Evolutionary conservation across 768 basidiomycete genomes (phyloP), one percentile per base, ranked within the genome.

Genomic region (Clitopilus hobsonii): DNA sequence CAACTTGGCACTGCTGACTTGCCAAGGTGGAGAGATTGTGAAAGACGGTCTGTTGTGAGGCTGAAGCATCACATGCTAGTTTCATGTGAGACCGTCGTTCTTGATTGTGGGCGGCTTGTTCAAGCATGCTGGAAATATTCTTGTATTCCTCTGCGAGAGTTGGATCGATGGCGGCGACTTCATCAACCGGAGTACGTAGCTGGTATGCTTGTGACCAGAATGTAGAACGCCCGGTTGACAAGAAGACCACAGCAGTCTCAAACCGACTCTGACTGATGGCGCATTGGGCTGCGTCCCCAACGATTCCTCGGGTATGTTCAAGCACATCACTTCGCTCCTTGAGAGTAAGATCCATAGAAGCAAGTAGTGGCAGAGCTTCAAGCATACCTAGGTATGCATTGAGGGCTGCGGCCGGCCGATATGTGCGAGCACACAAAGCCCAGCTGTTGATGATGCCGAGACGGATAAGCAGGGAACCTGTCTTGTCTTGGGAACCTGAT

Each of bases 221-320:
- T 6, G 71, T n/a, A 4, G 66, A 66, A 14, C 73, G 61, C 2
- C 68, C 71, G 11, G 55, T 52, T 47, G 73, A 72, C 5, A 74
- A 60, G 1, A 57, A 47, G 41, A 69, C 71, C 18, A 74, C 51
- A 1, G 67, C 71, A 38, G 63, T 63, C 5, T 58, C 30, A n/a
- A 54, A 60, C 5, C 65, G 56, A 14, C 56, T 56, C 3, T 23
- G 23, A 22, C 6, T 5, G 8, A 49, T 49, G n/a, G 48, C 48
- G 22, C 22, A 23, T 49, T 23, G 23, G n/a, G 48, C 48, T 2
- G 48, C 48, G 6, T 49, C 16, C 24, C n/a, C 27, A 16, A 49
- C 18, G 3, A 36, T 11, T 36, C n/a, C 32, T 36, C 32, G 32
- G 8, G 13, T 36, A 3, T 36, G 32, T 10, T 36, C 32, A 11